phyloP scores from a whole-genome alignment of 345 rosid genomes.

The Reutealis trisperma region DNA sequence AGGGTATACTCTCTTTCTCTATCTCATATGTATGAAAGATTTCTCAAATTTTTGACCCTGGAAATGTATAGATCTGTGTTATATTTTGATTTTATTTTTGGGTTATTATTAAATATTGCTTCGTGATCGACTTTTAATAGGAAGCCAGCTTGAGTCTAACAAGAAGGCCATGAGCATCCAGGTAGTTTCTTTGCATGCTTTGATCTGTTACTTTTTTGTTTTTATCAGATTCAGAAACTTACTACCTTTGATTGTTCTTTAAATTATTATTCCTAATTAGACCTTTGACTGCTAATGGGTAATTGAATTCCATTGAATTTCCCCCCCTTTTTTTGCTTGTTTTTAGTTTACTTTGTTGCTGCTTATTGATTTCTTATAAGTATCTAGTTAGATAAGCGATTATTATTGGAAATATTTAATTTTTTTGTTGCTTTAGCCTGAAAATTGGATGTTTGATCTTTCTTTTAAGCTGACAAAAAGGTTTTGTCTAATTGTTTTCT shows the following conservation, averaged over 20 bases:
- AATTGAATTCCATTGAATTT: not conserved
- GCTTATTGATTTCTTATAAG: not conserved
- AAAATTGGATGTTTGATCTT: not conserved
- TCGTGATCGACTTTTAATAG: constrained; percentile 21
- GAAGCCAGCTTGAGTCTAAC: constrained; percentile 61
- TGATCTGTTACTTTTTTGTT: not conserved
- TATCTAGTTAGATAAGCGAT: no score
- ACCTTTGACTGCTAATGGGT: no score
- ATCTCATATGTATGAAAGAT: no score
- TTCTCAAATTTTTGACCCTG: not conserved
- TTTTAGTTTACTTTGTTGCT: no score
- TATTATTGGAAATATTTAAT: no score
- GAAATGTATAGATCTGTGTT: not conserved
- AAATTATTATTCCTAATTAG: not conserved
- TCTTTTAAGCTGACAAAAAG: not conserved
- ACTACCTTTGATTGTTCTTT: not conserved
- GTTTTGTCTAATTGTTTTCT: not conserved
- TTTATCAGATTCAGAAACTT: not conserved
- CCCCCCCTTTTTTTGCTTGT: no score
- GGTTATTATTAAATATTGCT: not conserved
- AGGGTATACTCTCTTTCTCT: constrained; percentile 28
- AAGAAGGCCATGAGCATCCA: constrained; percentile 65
- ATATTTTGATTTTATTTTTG: not conserved
- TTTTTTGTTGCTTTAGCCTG: not conserved
- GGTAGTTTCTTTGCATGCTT: constrained; percentile 31